Evolutionary conservation across 768 basidiomycete species (phyloP).

Genomic region (Serendipita sp.): DNA sequence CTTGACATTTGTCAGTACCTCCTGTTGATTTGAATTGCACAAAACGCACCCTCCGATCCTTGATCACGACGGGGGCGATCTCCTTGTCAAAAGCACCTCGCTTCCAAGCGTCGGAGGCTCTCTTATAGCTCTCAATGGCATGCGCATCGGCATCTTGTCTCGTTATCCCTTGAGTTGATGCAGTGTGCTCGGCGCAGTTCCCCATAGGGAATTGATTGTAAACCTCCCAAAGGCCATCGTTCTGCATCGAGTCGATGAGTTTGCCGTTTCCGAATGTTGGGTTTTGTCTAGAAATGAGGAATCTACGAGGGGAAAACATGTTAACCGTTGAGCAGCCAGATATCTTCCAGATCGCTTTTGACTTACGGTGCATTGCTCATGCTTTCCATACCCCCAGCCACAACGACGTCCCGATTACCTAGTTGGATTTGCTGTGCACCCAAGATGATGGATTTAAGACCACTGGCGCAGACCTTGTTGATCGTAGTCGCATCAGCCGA

Average conservation of each 20-base stretch:
- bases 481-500: constrained; percentile 93
- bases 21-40: not conserved
- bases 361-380: constrained; percentile 98
- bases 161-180: constrained; percentile 63
- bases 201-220: constrained; percentile 99
- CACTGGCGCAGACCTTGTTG: constrained; percentile 99
- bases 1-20: constrained; percentile 25
- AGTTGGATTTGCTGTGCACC: constrained; percentile 79
- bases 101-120: constrained; percentile 83
- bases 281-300: constrained; percentile 66
- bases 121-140: constrained; percentile 88
- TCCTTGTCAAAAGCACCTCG: constrained; percentile 71
- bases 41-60: constrained; percentile 26
- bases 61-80: constrained; percentile 77
- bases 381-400: constrained; percentile 96
- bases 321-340: not conserved
- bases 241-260: constrained; percentile 71
- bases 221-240: constrained; percentile 90
- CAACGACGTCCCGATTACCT: constrained; percentile 73
- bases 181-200: constrained; percentile 80
- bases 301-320: constrained; percentile 27
- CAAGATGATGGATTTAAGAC: constrained; percentile 88
- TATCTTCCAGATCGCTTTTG: not conserved
- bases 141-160: constrained; percentile 81
- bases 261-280: constrained; percentile 81